A percentile compares a stretch with the other conserved stretches of the same genome.
Evolutionary conservation across 2,329 filamentous ascomycete genomes (phyloP).

Genomic region (Fusarium foetens): DNA sequence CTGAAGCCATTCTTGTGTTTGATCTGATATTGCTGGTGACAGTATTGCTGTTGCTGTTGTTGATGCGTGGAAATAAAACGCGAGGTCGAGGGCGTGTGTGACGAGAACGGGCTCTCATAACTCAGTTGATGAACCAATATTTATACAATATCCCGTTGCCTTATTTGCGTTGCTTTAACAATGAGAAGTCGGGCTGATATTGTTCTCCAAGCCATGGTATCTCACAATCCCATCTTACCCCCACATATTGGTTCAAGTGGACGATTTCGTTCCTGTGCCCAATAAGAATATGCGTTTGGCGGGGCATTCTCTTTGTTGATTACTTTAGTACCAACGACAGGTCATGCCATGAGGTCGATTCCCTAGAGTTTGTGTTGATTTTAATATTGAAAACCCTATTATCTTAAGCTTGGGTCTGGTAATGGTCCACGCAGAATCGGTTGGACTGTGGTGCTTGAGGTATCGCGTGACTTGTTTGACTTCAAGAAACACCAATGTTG

Average conservation of each 20-base stretch:
- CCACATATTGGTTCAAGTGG: constrained; percentile 38
- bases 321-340: constrained; percentile 33
- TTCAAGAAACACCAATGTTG: too few relatives aligned
- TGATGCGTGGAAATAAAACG: constrained; percentile 47
- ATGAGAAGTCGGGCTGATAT: constrained; percentile 40
- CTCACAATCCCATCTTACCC: constrained; percentile 31
- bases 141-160: constrained; percentile 33
- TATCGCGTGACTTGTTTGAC: neutral
- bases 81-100: constrained; percentile 45
- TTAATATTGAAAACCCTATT: neutral
- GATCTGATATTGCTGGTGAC: constrained; percentile 12
- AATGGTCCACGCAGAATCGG: neutral
- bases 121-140: constrained; percentile 24
- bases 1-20: constrained; percentile 26
- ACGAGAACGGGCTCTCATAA: constrained; percentile 47
- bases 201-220: constrained; percentile 44
- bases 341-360: constrained; percentile 1
- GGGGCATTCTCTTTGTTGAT: constrained; percentile 40
- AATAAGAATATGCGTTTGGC: constrained; percentile 31
- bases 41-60: constrained; percentile 17
- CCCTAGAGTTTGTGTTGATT: neutral
- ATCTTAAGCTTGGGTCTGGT: constrained; percentile 4
- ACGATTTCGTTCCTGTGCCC: constrained; percentile 19
- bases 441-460: neutral
- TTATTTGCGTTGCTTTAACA: constrained; percentile 29